A percentile compares a stretch with the other conserved stretches of the same genome.
phyloP scores from a whole-genome alignment of 495 filamentous ascomycete species.

The Annulohypoxylon bovei region DNA sequence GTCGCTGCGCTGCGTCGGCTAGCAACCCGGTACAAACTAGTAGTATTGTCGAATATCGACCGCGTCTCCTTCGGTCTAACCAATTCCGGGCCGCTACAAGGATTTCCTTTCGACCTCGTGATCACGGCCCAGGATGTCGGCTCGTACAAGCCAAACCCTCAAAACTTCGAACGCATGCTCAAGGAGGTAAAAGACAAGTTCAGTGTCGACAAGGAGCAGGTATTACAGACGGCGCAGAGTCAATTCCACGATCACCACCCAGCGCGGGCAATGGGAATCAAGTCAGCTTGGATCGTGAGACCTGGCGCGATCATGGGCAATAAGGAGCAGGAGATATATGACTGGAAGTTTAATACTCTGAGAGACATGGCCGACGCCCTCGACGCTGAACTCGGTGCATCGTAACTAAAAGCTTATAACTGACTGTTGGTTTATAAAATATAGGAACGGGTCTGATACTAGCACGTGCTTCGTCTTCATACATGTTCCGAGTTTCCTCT shows the following conservation, averaged over 20 bases:
- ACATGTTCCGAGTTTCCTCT: neutral
- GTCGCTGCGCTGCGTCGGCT: constrained; percentile 62
- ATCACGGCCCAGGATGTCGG: constrained; percentile 75
- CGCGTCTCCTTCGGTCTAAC: constrained; percentile 64
- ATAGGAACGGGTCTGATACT: neutral
- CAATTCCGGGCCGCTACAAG: constrained; percentile 59
- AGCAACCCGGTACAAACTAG: constrained; percentile 66
- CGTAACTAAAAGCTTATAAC: neutral
- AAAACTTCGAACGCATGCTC: constrained; percentile 70
- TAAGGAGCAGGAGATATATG: constrained; percentile 38
- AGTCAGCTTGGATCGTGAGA: constrained; percentile 70
- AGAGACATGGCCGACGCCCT: constrained; percentile 70
- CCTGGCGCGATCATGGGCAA: constrained; percentile 52
- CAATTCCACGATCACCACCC: constrained; percentile 72
- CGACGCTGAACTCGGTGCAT: constrained; percentile 40
- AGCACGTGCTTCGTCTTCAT: neutral
- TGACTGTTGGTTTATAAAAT: neutral
- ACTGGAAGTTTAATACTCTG: constrained; percentile 61
- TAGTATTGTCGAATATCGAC: constrained; percentile 72
- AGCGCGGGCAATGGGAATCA: constrained; percentile 61
- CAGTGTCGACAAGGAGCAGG: constrained; percentile 57
- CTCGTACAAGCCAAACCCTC: constrained; percentile 70
- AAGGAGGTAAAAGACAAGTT: constrained; percentile 58
- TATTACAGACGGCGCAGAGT: constrained; percentile 70
- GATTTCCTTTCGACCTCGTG: constrained; percentile 65